phyloP scores from a whole-genome alignment of 2,329 filamentous ascomycete genomes.

The Cladosporium sp. region DNA sequence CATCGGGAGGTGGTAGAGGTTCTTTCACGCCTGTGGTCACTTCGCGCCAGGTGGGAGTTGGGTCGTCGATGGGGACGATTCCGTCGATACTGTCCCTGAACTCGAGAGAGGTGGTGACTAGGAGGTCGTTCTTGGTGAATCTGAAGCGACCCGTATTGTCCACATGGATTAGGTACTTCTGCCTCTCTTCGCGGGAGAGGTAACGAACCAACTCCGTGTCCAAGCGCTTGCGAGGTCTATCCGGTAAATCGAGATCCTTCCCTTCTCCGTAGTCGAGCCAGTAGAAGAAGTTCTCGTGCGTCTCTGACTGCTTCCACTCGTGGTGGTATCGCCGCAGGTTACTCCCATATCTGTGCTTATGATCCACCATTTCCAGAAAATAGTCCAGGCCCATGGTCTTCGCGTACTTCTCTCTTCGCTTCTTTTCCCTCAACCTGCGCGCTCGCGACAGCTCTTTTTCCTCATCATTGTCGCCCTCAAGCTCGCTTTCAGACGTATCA shows the following conservation, averaged over 20 bases:
- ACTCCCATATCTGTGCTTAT: conserved; percentile 82
- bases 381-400: conserved; percentile 83
- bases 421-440: conserved; percentile 47
- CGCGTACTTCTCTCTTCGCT: conserved; percentile 59
- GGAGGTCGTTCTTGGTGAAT: conserved; percentile 78
- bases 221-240: conserved; percentile 68
- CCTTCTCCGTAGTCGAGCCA: conserved; percentile 86
- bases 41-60: conserved; percentile 40
- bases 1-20: conserved; percentile 18
- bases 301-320: conserved; percentile 74
- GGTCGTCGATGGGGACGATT: conserved; percentile 42
- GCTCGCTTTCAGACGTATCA: conserved; percentile 50
- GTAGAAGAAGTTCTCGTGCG: conserved; percentile 87
- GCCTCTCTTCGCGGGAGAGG: conserved; percentile 73
- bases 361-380: conserved; percentile 68
- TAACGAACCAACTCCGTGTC: conserved; percentile 81
- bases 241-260: conserved; percentile 61
- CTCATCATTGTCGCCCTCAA: conserved; percentile 34
- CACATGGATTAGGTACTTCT: conserved; percentile 74
- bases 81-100: conserved; percentile 77
- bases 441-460: conserved; percentile 31
- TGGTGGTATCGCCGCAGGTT: conserved; percentile 79
- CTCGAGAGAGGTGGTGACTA: conserved; percentile 70
- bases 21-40: conserved; percentile 29
- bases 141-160: conserved; percentile 71